phyloP scores from a whole-genome alignment of 1,284 basidiomycete species.

The Leucoagaricus sp. region DNA sequence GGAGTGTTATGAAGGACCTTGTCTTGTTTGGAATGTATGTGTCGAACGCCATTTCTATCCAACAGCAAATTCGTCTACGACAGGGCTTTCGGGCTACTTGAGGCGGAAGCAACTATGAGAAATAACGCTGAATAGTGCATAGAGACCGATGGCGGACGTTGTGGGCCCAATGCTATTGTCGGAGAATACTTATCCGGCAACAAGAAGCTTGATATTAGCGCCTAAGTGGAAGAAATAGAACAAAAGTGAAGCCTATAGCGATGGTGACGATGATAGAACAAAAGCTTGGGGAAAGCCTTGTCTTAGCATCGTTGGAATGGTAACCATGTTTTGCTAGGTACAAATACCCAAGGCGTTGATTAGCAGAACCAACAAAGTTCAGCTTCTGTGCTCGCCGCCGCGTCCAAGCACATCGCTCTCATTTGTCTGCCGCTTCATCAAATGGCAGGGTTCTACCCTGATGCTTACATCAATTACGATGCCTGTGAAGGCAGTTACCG shows the following conservation, averaged over 20 bases:
- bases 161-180: neutral
- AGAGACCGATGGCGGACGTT: too few species aligned
- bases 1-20: too few species aligned
- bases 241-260: neutral
- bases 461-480: neutral
- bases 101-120: too few species aligned
- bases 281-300: neutral
- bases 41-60: too few species aligned
- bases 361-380: neutral
- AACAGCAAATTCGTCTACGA: too few species aligned
- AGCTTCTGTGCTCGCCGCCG: neutral
- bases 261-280: neutral
- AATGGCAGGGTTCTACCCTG: too few species aligned
- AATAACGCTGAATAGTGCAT: too few species aligned
- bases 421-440: too few species aligned
- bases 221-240: neutral
- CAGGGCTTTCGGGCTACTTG: too few species aligned
- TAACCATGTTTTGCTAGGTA: neutral
- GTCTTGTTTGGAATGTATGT: too few species aligned
- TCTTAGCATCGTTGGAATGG: neutral
- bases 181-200: neutral
- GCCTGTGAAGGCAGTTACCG: neutral
- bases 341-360: neutral
- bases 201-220: neutral
- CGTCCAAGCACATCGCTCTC: too few species aligned